Conservation (phyloP, 1,284 basidiomycete genomes). For the Fomes fomentarius region DNA sequence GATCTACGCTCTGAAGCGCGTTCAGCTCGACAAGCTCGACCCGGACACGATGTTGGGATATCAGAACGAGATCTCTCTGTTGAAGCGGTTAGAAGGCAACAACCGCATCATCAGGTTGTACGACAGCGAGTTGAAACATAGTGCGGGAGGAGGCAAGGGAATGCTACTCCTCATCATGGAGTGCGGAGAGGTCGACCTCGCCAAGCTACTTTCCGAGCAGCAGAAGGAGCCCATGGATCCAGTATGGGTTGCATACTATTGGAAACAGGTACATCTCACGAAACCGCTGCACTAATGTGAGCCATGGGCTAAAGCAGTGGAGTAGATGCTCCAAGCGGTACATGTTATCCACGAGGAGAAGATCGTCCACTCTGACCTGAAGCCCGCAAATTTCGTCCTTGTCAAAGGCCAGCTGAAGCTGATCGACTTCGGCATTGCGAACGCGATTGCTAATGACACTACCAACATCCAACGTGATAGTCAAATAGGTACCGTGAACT, state of each 20-base stretch:
- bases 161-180: constrained; percentile 89
- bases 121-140: constrained; percentile 79
- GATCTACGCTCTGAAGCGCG: constrained; percentile 88
- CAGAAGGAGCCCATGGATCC: constrained; percentile 83
- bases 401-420: constrained; percentile 92
- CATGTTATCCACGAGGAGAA: constrained; percentile 96
- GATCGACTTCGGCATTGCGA: constrained; percentile 97
- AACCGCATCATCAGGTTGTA: constrained; percentile 87
- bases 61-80: constrained; percentile 90
- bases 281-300: not conserved
- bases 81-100: constrained; percentile 88
- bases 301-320: not conserved
- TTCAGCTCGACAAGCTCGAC: constrained; percentile 85
- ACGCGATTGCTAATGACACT: constrained; percentile 95
- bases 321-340: constrained; percentile 93
- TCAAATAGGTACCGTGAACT: constrained; percentile 94
- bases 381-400: constrained; percentile 95
- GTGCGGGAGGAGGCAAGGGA: constrained; percentile 66
- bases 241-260: constrained; percentile 92
- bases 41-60: constrained; percentile 88
- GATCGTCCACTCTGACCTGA: constrained; percentile 95
- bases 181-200: constrained; percentile 90
- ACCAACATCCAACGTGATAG: constrained; percentile 96
- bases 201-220: constrained; percentile 80
- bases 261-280: constrained; percentile 84